Evolutionary conservation across 78 protist species (phyloP).

Genomic region (Cyanophora paradoxa): DNA sequence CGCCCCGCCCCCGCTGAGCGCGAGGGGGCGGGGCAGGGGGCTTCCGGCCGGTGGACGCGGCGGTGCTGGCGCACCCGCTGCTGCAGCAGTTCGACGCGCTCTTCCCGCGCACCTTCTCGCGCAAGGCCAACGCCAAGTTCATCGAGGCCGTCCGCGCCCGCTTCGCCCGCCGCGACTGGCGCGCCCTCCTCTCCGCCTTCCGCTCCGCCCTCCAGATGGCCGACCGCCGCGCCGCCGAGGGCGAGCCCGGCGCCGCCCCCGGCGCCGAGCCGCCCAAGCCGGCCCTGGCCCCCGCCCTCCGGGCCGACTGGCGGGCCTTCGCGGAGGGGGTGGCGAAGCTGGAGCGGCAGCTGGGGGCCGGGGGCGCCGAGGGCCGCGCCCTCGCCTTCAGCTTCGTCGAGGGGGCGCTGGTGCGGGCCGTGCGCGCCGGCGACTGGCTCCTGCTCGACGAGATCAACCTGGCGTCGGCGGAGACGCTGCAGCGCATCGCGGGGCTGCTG

Average conservation of each 20-base stretch:
- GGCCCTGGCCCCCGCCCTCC: background rate
- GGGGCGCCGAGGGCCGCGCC: background rate
- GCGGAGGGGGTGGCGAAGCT: slow-evolving; percentile 1
- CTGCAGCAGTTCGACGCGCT: slow-evolving; percentile 38
- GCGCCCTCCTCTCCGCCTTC: slow-evolving; percentile 11
- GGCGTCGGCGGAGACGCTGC: slow-evolving; percentile 92
- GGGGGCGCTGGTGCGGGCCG: slow-evolving; percentile 81
- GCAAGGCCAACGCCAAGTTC: slow-evolving; percentile 3
- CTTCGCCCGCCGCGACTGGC: slow-evolving; percentile 41
- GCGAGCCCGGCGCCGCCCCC: background rate
- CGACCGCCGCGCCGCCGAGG: background rate
- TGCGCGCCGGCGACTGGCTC: slow-evolving; percentile 94
- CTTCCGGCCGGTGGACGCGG: slow-evolving; percentile 87
- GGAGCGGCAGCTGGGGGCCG: background rate
- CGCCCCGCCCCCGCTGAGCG: too few species aligned
- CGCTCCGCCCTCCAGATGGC: background rate
- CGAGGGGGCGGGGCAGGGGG: too few species aligned
- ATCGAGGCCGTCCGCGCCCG: background rate
- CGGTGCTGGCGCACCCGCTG: slow-evolving; percentile 53
- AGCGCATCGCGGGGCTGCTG: slow-evolving; percentile 62
- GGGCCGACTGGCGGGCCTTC: background rate
- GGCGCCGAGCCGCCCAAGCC: background rate
- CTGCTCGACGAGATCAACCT: slow-evolving; percentile 98
- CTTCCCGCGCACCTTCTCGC: slow-evolving; percentile 39
- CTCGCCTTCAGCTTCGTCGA: slow-evolving; percentile 89